Conservation (phyloP, 225 moss, liverwort and hornwort species). For the Asterella californica region DNA sequence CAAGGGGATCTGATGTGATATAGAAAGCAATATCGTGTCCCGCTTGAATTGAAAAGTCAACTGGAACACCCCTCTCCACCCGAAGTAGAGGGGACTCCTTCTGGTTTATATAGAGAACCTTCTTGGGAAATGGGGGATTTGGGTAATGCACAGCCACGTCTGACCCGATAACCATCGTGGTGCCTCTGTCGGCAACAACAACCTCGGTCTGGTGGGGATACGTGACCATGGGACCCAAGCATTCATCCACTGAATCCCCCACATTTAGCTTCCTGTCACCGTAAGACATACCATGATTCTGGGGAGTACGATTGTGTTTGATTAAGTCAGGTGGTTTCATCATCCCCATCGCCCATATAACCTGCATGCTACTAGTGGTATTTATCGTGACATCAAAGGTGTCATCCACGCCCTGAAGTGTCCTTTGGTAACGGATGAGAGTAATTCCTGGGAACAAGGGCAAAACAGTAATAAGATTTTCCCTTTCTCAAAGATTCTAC, state of each 20-base stretch:
- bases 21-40: slow-evolving; percentile 90
- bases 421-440: slow-evolving; percentile 82
- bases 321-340: slow-evolving; percentile 68
- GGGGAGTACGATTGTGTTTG: slow-evolving; percentile 76
- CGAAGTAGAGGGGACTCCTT: slow-evolving; percentile 90
- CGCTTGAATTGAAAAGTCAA: slow-evolving; percentile 87
- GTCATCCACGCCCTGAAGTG: slow-evolving; percentile 60
- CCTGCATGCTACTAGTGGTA: slow-evolving; percentile 56
- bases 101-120: slow-evolving; percentile 83
- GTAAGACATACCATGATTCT: slow-evolving; percentile 77
- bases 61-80: slow-evolving; percentile 95
- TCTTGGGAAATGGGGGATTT: slow-evolving; percentile 81
- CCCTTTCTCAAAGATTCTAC: background rate
- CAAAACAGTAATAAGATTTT: background rate
- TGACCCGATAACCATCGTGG: slow-evolving; percentile 64
- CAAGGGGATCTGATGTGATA: slow-evolving; percentile 82
- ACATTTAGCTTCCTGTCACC: slow-evolving; percentile 53
- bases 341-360: slow-evolving; percentile 89
- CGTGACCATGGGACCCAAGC: slow-evolving; percentile 80
- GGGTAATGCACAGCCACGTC: slow-evolving; percentile 78
- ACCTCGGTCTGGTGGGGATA: slow-evolving; percentile 72
- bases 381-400: slow-evolving; percentile 70
- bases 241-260: slow-evolving; percentile 56
- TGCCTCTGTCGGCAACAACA: slow-evolving; percentile 94
- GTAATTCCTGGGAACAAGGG: slow-evolving; percentile 56